A percentile compares a stretch with the other conserved stretches of the same genome.
Evolutionary conservation across 2,329 filamentous ascomycete genomes (phyloP).

Genomic region (Daldinia eschscholtzii): DNA sequence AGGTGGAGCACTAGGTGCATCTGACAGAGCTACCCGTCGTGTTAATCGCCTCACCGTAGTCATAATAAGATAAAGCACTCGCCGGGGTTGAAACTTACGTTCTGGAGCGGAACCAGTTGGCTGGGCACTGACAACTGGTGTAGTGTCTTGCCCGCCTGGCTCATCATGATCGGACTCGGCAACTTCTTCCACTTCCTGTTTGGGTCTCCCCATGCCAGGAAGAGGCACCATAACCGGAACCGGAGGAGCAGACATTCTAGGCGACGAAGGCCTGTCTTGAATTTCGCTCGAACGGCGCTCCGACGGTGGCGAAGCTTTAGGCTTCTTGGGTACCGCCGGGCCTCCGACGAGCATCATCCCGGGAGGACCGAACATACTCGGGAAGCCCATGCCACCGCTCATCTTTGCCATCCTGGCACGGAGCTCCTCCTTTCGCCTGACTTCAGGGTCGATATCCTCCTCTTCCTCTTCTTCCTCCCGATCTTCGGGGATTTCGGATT

Average conservation of each 20-base stretch:
- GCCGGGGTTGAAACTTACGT: slow-evolving; percentile 45
- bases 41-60: slow-evolving; percentile 44
- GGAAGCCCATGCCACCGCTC: slow-evolving; percentile 91
- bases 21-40: slow-evolving; percentile 49
- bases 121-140: slow-evolving; percentile 50
- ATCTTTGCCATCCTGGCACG: slow-evolving; percentile 98
- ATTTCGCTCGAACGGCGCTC: slow-evolving; percentile 61
- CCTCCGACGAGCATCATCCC: slow-evolving; percentile 72
- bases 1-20: slow-evolving; percentile 54
- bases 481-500: slow-evolving; percentile 59
- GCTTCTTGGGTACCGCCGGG: slow-evolving; percentile 67
- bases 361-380: slow-evolving; percentile 87
- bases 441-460: slow-evolving; percentile 88
- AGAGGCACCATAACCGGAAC: slow-evolving; percentile 73
- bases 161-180: slow-evolving; percentile 63
- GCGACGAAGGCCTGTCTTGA: slow-evolving; percentile 57
- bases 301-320: slow-evolving; percentile 60
- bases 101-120: slow-evolving; percentile 43
- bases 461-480: slow-evolving; percentile 82
- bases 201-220: slow-evolving; percentile 77
- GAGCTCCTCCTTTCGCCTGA: slow-evolving; percentile 86
- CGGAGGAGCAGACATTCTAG: slow-evolving; percentile 63
- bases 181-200: slow-evolving; percentile 59
- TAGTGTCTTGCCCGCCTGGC: slow-evolving; percentile 53
- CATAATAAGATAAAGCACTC: slow-evolving; percentile 35